Conservation (phyloP, 805 yeast species). For the Candida ipomoeae region DNA sequence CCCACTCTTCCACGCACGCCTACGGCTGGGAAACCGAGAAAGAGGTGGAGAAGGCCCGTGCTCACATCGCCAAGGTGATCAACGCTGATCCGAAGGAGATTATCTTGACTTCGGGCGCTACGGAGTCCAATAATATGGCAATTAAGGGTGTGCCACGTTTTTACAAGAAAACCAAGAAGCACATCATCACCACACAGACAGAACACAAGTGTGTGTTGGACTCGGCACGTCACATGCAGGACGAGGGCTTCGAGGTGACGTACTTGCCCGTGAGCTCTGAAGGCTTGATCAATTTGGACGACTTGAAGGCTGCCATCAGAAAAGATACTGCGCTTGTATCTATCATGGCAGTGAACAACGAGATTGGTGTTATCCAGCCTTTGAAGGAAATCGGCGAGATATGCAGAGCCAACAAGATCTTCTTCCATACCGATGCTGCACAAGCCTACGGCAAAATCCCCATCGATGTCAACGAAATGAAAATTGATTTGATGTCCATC, state of each 20-base stretch:
- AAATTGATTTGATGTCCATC: constrained; percentile 88
- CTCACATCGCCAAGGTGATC: constrained; percentile 75
- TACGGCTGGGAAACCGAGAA: constrained; percentile 99
- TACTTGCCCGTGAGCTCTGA: constrained; percentile 78
- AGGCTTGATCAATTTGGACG: constrained; percentile 76
- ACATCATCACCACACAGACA: constrained; percentile 92
- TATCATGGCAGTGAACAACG: constrained; percentile 96
- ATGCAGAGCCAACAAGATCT: constrained; percentile 83
- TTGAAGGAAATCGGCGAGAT: constrained; percentile 86
- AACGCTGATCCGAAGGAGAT: constrained; percentile 96
- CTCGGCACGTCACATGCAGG: constrained; percentile 90
- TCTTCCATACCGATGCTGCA: constrained; percentile 97
- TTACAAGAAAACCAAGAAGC: constrained; percentile 84
- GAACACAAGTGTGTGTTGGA: constrained; percentile 99
- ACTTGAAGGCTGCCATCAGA: constrained; percentile 76
- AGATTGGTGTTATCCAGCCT: constrained; percentile 97
- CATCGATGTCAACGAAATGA: constrained; percentile 87
- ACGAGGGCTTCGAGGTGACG: constrained; percentile 95
- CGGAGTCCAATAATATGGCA: constrained; percentile 94
- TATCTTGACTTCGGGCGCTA: constrained; percentile 95
- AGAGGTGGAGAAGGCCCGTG: constrained; percentile 85
- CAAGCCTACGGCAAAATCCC: constrained; percentile 95
- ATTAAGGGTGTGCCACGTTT: constrained; percentile 94
- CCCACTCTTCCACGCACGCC: constrained; percentile 94
- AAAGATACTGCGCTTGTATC: constrained; percentile 90